phyloP scores from a whole-genome alignment of 768 basidiomycete genomes.

The Leccinum fibrillosum region DNA sequence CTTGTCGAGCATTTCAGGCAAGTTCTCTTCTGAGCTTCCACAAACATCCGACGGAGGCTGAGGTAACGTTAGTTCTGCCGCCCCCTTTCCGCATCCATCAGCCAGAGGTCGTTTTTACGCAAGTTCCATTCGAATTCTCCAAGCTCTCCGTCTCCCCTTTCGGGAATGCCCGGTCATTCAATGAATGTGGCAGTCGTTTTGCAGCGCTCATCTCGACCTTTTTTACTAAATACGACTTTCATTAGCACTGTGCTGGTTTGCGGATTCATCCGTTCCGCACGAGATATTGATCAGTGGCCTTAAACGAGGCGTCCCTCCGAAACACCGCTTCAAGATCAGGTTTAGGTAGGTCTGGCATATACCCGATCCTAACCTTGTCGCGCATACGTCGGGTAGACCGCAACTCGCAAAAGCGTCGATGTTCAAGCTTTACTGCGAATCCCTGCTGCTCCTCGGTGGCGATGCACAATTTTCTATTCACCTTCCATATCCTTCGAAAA shows the following conservation, averaged over 20 bases:
- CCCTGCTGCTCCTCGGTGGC: slow-evolving; percentile 13
- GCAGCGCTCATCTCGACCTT: neutral
- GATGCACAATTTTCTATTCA: slow-evolving; percentile 6
- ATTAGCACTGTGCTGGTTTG: slow-evolving; percentile 70
- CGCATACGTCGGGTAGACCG: slow-evolving; percentile 38
- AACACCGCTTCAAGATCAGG: slow-evolving; percentile 60
- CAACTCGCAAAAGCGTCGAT: slow-evolving; percentile 51
- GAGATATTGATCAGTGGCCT: slow-evolving; percentile 79
- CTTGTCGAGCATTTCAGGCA: slow-evolving; percentile 44
- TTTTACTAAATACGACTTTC: neutral
- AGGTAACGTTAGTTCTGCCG: slow-evolving; percentile 40
- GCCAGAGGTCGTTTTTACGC: slow-evolving; percentile 59
- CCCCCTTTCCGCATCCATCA: slow-evolving; percentile 44
- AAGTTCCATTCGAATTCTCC: slow-evolving; percentile 47
- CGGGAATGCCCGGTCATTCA: slow-evolving; percentile 46
- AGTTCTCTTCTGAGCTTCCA: neutral
- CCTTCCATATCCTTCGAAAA: slow-evolving; percentile 12
- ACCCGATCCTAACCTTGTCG: neutral
- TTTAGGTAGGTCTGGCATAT: slow-evolving; percentile 46
- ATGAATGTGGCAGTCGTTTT: slow-evolving; percentile 54
- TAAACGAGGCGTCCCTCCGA: slow-evolving; percentile 73
- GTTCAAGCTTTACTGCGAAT: slow-evolving; percentile 42
- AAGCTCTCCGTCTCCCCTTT: slow-evolving; percentile 45
- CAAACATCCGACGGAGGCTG: neutral
- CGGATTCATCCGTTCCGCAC: slow-evolving; percentile 40